These are phyloP conservation scores for Monilinia fructigena DNA, from an alignment of 2,329 filamentous ascomycete genomes.

Conservation along the genomic window DNA sequence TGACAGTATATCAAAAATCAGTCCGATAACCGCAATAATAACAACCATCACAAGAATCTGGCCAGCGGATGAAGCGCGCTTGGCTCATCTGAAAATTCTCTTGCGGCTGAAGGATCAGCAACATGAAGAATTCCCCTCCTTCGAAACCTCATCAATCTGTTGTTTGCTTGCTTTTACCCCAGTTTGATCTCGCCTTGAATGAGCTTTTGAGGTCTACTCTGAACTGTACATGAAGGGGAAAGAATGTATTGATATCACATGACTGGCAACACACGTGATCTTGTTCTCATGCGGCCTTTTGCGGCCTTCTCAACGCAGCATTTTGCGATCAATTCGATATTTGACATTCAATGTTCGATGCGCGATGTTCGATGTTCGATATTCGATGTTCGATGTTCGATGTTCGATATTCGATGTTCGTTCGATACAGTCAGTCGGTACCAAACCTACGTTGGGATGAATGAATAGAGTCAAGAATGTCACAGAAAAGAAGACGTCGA, in stretches of 20 bases:
- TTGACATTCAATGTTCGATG: no score
- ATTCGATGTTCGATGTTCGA: no score
- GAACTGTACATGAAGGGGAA: no score
- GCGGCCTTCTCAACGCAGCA: not conserved
- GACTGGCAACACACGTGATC: not conserved
- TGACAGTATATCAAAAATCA: not conserved
- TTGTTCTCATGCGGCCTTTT: slow-evolving; percentile 12
- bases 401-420: no score
- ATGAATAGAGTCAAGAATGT: not conserved
- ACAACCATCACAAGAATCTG: no score
- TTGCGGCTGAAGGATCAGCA: not conserved
- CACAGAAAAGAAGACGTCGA: not conserved
- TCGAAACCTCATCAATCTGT: not conserved
- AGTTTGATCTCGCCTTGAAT: not conserved
- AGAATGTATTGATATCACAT: not conserved
- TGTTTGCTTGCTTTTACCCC: not conserved
- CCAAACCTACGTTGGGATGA: not conserved
- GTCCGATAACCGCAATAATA: not conserved
- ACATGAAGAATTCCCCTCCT: not conserved
- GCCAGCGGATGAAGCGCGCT: slow-evolving; percentile 2
- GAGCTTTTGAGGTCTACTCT: no score
- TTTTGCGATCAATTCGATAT: not conserved
- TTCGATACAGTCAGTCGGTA: no score
- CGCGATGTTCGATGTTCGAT: no score
- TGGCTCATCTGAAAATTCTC: not conserved